A percentile compares a stretch with the other conserved stretches of the same genome.
Conservation (phyloP, 1,284 basidiomycete species). For the Coriolopsis trogii region DNA sequence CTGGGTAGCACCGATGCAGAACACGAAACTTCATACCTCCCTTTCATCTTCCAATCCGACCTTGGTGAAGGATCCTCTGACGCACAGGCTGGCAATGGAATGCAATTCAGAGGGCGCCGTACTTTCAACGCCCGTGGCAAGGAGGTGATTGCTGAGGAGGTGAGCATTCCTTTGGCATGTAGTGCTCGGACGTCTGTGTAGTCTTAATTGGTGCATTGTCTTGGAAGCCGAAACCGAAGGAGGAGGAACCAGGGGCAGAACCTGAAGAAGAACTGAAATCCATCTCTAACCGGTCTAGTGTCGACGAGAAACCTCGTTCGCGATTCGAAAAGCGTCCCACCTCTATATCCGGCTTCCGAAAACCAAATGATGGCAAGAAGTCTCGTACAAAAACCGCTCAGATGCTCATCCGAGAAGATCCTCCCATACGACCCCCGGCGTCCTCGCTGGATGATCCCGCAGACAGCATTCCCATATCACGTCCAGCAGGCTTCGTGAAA, state of each 20-base stretch:
- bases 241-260: not conserved
- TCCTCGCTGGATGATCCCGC: slow-evolving; percentile 7
- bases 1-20: slow-evolving; percentile 37
- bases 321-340: slow-evolving; percentile 25
- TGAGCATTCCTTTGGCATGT: slow-evolving; percentile 11
- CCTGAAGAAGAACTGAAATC: not conserved
- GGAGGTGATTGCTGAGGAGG: slow-evolving; percentile 35
- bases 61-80: slow-evolving; percentile 24
- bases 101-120: slow-evolving; percentile 43
- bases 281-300: not conserved
- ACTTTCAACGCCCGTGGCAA: slow-evolving; percentile 45
- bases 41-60: slow-evolving; percentile 60
- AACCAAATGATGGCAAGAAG: slow-evolving; percentile 29
- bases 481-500: slow-evolving; percentile 47
- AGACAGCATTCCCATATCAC: slow-evolving; percentile 9
- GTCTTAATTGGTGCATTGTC: not conserved
- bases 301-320: slow-evolving; percentile 20
- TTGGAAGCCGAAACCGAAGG: not conserved
- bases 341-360: slow-evolving; percentile 36
- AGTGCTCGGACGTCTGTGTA: no score
- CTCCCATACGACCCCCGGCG: slow-evolving; percentile 28
- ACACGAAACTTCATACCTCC: slow-evolving; percentile 72
- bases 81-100: slow-evolving; percentile 22
- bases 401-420: slow-evolving; percentile 52
- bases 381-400: slow-evolving; percentile 47